These are phyloP conservation scores for Triticum urartu DNA, from an alignment of 176 grass and related monocot genomes.

Conservation along the genomic window DNA sequence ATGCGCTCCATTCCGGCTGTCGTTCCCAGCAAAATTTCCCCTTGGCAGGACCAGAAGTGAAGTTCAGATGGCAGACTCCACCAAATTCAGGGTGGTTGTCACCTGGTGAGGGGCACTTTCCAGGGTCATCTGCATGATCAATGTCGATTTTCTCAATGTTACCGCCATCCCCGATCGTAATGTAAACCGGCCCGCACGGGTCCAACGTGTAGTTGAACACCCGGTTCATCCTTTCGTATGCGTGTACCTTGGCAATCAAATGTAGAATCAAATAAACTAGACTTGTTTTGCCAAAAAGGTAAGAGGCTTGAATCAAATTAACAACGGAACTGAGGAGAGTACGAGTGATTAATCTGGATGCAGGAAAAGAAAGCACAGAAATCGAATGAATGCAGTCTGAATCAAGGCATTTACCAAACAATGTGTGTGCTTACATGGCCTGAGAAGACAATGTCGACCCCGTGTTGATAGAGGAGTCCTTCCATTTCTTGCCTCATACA, in stretches of 20 bases:
- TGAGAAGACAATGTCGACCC: constrained; percentile 76
- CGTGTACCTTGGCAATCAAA: constrained; percentile 59
- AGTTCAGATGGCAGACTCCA: constrained; percentile 82
- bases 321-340: background rate
- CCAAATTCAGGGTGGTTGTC: constrained; percentile 79
- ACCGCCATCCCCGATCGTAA: constrained; percentile 81
- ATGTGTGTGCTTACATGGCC: constrained; percentile 61
- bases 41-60: constrained; percentile 70
- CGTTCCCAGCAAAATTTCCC: constrained; percentile 85
- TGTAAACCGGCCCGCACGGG: constrained; percentile 74
- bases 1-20: constrained; percentile 89
- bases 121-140: constrained; percentile 74
- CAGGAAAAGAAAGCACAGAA: background rate
- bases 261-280: background rate
- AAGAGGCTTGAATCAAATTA: background rate
- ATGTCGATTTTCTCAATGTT: constrained; percentile 80
- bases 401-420: background rate
- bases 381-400: background rate
- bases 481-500: constrained; percentile 97
- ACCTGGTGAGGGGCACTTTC: constrained; percentile 59
- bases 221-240: constrained; percentile 86
- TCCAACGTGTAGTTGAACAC: constrained; percentile 86
- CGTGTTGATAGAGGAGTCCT: constrained; percentile 56
- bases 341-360: background rate
- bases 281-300: background rate